Conservation (phyloP, 2,329 filamentous ascomycete species). For the Penicillium sp. region DNA sequence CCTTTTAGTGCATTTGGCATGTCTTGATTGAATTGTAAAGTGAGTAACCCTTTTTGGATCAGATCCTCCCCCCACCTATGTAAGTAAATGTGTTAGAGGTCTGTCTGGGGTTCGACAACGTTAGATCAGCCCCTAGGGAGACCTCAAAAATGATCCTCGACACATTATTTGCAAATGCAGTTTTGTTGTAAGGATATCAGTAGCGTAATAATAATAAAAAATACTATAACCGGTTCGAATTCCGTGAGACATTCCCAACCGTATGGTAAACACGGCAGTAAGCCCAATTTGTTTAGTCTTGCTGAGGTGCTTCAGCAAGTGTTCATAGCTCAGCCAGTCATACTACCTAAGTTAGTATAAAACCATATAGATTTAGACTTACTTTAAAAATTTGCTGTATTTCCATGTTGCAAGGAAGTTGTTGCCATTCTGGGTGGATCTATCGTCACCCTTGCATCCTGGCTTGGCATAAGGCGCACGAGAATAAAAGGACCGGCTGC, state of each 20-base stretch:
- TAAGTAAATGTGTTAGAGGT: neutral
- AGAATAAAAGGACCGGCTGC: neutral
- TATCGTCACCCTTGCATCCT: neutral
- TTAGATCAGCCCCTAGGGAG: neutral
- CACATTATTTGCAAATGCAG: neutral
- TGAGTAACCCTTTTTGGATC: neutral
- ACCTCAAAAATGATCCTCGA: neutral
- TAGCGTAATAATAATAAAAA: neutral
- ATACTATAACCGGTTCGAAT: neutral
- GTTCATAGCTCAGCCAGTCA: neutral
- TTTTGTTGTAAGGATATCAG: neutral
- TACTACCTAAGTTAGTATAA: neutral
- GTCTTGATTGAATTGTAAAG: neutral
- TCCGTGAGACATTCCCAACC: neutral
- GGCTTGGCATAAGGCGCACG: neutral
- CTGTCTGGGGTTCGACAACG: no score
- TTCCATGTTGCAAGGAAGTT: neutral
- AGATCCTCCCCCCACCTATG: neutral
- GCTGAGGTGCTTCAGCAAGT: neutral
- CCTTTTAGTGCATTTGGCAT: neutral
- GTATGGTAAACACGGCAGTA: neutral
- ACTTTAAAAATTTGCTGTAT: neutral
- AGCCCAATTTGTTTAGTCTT: neutral
- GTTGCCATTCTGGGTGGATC: conserved; percentile 5
- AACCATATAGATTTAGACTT: neutral